phyloP scores from a whole-genome alignment of 2,329 filamentous ascomycete species.

The Lachnellula arida region DNA sequence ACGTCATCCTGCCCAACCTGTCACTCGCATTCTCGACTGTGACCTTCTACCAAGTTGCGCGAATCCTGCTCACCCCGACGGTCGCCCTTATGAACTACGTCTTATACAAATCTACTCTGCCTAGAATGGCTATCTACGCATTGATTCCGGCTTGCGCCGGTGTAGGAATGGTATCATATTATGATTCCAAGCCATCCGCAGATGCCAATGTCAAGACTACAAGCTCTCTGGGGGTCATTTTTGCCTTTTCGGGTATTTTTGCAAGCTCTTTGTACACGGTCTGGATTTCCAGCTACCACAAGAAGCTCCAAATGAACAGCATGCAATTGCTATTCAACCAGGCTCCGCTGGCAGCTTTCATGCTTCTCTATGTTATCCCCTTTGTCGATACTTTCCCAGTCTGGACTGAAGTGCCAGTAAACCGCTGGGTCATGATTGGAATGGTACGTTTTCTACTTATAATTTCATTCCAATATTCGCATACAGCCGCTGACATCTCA shows the following conservation, averaged over 20 bases:
- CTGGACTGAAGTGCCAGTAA: slow-evolving; percentile 46
- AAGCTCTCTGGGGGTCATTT: slow-evolving; percentile 54
- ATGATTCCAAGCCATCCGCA: slow-evolving; percentile 52
- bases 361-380: slow-evolving; percentile 62
- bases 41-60: slow-evolving; percentile 66
- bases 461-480: slow-evolving; percentile 2
- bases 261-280: slow-evolving; percentile 65
- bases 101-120: slow-evolving; percentile 53
- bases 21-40: slow-evolving; percentile 64
- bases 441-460: slow-evolving; percentile 39
- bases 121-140: slow-evolving; percentile 45
- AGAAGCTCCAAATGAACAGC: slow-evolving; percentile 60
- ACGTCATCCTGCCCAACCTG: slow-evolving; percentile 65
- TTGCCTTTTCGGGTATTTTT: slow-evolving; percentile 59
- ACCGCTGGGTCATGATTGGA: slow-evolving; percentile 53
- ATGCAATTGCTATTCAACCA: slow-evolving; percentile 68
- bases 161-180: slow-evolving; percentile 63
- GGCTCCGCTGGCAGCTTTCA: slow-evolving; percentile 56
- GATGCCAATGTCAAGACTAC: slow-evolving; percentile 51
- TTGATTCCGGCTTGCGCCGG: slow-evolving; percentile 59
- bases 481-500: slow-evolving; percentile 18
- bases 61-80: slow-evolving; percentile 61
- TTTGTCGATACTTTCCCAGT: slow-evolving; percentile 60
- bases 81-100: slow-evolving; percentile 62
- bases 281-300: slow-evolving; percentile 62